phyloP scores from a whole-genome alignment of 768 basidiomycete genomes.

The Macrolepiota dolichaula region DNA sequence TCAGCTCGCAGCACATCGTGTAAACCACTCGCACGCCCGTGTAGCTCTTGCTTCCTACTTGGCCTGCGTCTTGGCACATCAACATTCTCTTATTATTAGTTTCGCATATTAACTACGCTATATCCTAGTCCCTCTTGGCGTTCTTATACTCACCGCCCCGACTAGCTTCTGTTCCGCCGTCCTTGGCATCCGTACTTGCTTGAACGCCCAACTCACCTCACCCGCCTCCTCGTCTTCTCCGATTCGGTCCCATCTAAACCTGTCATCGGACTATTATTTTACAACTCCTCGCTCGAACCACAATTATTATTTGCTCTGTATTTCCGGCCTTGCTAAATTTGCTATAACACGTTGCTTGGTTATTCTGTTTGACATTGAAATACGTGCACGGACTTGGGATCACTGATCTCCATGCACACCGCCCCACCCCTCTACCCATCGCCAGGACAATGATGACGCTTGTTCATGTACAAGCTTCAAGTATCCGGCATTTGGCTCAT shows the following conservation, averaged over 20 bases:
- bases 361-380: not conserved
- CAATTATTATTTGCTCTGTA: not conserved
- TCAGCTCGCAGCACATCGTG: conserved; percentile 5
- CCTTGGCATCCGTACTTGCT: not conserved
- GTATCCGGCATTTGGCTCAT: not conserved
- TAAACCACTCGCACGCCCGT: conserved; percentile 7
- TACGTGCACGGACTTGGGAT: not conserved
- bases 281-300: not conserved
- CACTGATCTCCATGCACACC: not conserved
- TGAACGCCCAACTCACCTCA: not conserved
- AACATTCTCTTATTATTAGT: conserved; percentile 5
- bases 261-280: not conserved
- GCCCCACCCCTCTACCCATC: not conserved
- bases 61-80: conserved; percentile 2
- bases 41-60: not conserved
- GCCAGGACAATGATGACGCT: not conserved
- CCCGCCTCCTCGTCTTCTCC: not conserved
- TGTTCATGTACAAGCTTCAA: not conserved
- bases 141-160: not conserved
- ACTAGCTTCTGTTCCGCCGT: not conserved
- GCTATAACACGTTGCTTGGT: not conserved
- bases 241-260: not conserved
- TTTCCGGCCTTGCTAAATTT: not conserved
- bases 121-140: conserved; percentile 9
- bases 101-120: conserved; percentile 1